Conservation (phyloP, 2,329 filamentous ascomycete genomes). For the Cladorrhinum sp. region DNA sequence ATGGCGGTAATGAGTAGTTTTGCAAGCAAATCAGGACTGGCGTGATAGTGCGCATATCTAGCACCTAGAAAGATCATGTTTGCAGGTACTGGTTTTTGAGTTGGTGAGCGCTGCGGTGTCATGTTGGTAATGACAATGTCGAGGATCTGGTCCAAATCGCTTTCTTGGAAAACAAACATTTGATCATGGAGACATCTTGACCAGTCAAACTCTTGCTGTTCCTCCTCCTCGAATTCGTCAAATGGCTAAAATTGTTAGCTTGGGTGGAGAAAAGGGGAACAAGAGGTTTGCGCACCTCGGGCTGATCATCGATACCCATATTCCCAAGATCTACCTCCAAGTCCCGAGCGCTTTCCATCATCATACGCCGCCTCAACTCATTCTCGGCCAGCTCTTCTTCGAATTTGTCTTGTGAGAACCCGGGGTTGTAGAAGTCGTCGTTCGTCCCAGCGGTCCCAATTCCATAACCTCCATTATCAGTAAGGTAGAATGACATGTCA, state of each 20-base stretch:
- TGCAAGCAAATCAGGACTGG: slow-evolving; percentile 77
- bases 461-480: slow-evolving; percentile 81
- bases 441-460: slow-evolving; percentile 76
- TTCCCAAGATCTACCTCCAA: slow-evolving; percentile 95
- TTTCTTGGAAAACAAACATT: slow-evolving; percentile 99
- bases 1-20: slow-evolving; percentile 81
- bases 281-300: slow-evolving; percentile 59
- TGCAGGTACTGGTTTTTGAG: slow-evolving; percentile 96
- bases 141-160: slow-evolving; percentile 84
- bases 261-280: neutral
- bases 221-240: slow-evolving; percentile 85
- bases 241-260: slow-evolving; percentile 48
- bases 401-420: slow-evolving; percentile 88
- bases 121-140: slow-evolving; percentile 97
- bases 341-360: slow-evolving; percentile 98
- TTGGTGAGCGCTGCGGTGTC: slow-evolving; percentile 90
- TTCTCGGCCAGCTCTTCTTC: slow-evolving; percentile 97
- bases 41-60: slow-evolving; percentile 94
- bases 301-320: slow-evolving; percentile 90
- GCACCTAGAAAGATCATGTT: slow-evolving; percentile 97
- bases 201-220: slow-evolving; percentile 95
- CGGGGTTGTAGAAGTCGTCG: slow-evolving; percentile 92
- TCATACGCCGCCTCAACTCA: slow-evolving; percentile 93
- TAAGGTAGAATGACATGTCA: slow-evolving; percentile 92
- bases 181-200: slow-evolving; percentile 91